Percentiles rank a stretch among this genome's conserved stretches.
Conservation (phyloP, 1,284 basidiomycete genomes). For the Ganoderma meredithae region DNA sequence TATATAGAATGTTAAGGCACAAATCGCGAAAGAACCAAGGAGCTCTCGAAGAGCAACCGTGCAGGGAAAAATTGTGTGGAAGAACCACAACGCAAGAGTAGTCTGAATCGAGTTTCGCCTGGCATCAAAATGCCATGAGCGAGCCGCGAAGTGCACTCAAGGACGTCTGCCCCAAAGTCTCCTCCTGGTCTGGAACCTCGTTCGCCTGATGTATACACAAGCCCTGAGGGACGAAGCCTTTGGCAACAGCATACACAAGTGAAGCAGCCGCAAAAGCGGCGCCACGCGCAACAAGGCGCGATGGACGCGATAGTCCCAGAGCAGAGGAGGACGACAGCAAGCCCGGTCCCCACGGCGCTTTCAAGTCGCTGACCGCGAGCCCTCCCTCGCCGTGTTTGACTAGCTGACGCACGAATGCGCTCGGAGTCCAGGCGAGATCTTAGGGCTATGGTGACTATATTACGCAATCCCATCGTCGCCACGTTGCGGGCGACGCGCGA, state of each 20-base stretch:
- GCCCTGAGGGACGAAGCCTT: not conserved
- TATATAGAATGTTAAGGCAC: too few relatives aligned
- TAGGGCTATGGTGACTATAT: not conserved
- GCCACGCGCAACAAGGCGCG: not conserved
- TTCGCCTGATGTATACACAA: constrained; percentile 1
- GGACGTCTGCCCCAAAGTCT: constrained; percentile 1
- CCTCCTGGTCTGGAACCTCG: not conserved
- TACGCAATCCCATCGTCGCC: not conserved
- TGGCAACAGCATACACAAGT: constrained; percentile 6
- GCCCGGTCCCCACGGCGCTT: constrained; percentile 26
- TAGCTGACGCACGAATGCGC: not conserved
- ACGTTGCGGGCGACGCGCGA: not conserved
- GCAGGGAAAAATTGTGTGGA: constrained; percentile 10
- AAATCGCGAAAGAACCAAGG: not conserved
- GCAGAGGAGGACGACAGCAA: not conserved
- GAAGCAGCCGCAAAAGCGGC: constrained; percentile 4
- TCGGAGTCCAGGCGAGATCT: not conserved
- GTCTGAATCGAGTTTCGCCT: constrained; percentile 26
- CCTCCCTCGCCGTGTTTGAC: not conserved
- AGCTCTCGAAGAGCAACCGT: constrained; percentile 15
- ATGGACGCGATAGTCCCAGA: constrained; percentile 15
- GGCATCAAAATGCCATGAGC: constrained; percentile 12
- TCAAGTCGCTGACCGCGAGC: constrained; percentile 6
- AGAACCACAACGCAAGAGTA: constrained; percentile 21
- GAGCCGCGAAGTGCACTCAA: constrained; percentile 26